Evolutionary conservation across 2,329 filamentous ascomycete genomes (phyloP), one percentile per base, ranked within the genome.

Genomic region (Nothomitra cinnamomea): DNA sequence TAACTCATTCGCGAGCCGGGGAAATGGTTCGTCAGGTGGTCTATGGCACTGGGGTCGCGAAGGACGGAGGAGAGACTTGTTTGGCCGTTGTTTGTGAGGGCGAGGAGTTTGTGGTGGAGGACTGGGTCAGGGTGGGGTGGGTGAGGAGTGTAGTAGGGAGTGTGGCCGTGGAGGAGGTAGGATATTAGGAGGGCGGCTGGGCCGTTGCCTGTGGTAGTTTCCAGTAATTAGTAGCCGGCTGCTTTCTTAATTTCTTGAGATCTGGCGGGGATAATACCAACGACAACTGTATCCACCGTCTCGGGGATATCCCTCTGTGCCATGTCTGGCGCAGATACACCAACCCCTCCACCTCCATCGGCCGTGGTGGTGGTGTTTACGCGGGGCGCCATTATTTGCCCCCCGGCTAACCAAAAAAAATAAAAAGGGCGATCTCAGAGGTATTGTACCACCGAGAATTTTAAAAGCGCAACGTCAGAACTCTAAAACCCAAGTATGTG

Each of bases 151-250:
- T 81, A 81, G 60, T 71, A 73, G 3, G 78, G 78, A 53, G 79
- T 67, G 60, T 80, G 69, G 38, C 78, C 78, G 63, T 81, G 77
- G 25, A 81, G 71, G 43, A 80, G 78, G 62, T 77, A 81, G 47
- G 76, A 79, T 36, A 81, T 69, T 58, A 80, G 75, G 65, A 81
- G 70, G 52, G 78, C 75, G 51, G 78, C 77, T 47, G 78, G 78
- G 54, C 78, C 78, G 62, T 78, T 79, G 61, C 78, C 78, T 79
- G 15, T 24, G 43, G 12, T n/a, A 25, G 58, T 22, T 38, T 8
- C 41, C 22, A 24, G 36, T 17, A 53, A 22, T 42, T 22, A 43
- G 22, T 10, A 45, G 51, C 38, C 42, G 25, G 22, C 1, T 22
- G 15, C 25, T 12, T 4, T 10, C 15, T 21, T 21, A 25, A 48